These are phyloP conservation scores for Hyphopichia homilentoma DNA, from an alignment of 805 yeast species.

Conservation along the genomic window DNA sequence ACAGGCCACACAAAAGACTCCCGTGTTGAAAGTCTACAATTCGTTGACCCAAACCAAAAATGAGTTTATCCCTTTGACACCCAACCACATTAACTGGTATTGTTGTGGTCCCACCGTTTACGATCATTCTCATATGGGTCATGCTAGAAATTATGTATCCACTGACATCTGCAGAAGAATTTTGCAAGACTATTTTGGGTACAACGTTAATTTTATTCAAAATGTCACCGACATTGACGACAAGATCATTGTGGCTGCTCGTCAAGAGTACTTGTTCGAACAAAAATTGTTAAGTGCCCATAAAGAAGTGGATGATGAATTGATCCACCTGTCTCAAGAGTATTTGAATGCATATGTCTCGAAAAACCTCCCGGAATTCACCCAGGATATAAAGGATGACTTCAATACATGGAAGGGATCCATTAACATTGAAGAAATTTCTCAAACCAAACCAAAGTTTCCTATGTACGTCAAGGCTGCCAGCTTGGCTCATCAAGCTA, in stretches of 20 bases:
- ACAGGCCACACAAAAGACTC: conserved; percentile 8
- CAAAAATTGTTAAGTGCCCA: conserved; percentile 39
- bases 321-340: conserved; percentile 34
- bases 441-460: conserved; percentile 69
- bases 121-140: conserved; percentile 97
- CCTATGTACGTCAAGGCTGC: conserved; percentile 79
- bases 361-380: conserved; percentile 51
- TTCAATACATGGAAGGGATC: conserved; percentile 51
- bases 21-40: conserved; percentile 64
- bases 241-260: conserved; percentile 90
- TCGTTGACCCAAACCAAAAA: conserved; percentile 79
- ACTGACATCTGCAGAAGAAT: conserved; percentile 91
- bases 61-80: conserved; percentile 66
- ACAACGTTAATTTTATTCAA: conserved; percentile 83
- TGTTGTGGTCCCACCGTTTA: conserved; percentile 98
- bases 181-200: conserved; percentile 87
- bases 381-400: conserved; percentile 21
- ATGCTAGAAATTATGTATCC: conserved; percentile 94
- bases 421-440: conserved; percentile 48
- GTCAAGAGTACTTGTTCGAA: conserved; percentile 80
- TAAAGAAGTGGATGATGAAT: conserved; percentile 25
- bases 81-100: conserved; percentile 82
- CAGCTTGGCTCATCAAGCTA: conserved; percentile 45
- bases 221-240: conserved; percentile 99
- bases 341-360: conserved; percentile 49